phyloP scores from a whole-genome alignment of 345 rosid genomes.

The Angophora floribunda region DNA sequence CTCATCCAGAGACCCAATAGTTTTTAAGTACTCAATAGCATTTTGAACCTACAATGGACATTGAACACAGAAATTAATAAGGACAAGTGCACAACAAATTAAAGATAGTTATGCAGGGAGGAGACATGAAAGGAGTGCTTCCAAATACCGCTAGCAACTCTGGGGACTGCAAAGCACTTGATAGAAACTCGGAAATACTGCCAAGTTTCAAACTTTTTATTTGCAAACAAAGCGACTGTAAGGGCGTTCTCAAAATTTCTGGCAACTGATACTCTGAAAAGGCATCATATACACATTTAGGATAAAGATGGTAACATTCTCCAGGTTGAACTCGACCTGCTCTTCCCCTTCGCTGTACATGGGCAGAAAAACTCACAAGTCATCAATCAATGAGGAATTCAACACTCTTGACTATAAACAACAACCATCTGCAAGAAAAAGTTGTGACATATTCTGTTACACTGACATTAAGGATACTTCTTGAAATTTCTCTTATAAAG shows the following conservation, averaged over 20 bases:
- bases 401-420: background rate
- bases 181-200: slow-evolving; percentile 73
- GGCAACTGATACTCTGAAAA: slow-evolving; percentile 88
- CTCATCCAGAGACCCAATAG: slow-evolving; percentile 83
- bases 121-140: background rate
- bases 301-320: slow-evolving; percentile 85
- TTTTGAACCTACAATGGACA: slow-evolving; percentile 62
- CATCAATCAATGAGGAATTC: background rate
- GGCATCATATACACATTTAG: slow-evolving; percentile 76
- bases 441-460: background rate
- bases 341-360: slow-evolving; percentile 80
- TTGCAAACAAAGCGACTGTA: slow-evolving; percentile 90
- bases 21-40: slow-evolving; percentile 77
- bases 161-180: slow-evolving; percentile 89
- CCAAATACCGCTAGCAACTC: slow-evolving; percentile 61
- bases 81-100: background rate
- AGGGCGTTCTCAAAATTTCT: slow-evolving; percentile 89
- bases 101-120: background rate
- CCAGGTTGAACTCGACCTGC: slow-evolving; percentile 96
- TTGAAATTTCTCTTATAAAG: background rate
- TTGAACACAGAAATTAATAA: background rate
- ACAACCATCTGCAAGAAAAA: background rate
- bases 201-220: slow-evolving; percentile 83
- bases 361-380: background rate
- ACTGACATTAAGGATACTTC: background rate